Percentiles rank a stretch among this genome's conserved stretches.
Conservation (phyloP, 306 rosid genomes). For the Dalbergia cochinchinensis region DNA sequence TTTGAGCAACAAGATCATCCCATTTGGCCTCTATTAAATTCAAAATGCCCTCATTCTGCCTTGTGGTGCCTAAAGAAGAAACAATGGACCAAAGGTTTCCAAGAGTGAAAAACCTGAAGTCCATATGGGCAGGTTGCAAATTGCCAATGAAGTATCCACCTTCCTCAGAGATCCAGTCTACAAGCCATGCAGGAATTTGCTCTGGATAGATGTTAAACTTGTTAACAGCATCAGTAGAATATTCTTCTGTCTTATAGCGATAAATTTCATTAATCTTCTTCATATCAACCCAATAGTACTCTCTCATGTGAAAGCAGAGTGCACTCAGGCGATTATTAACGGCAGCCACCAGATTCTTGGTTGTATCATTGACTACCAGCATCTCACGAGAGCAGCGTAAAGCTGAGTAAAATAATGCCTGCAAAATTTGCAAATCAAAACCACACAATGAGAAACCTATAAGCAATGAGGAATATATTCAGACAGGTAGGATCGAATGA, state of each 20-base stretch:
- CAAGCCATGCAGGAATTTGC: slow-evolving; percentile 96
- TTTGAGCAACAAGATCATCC: slow-evolving; percentile 86
- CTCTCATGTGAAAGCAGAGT: slow-evolving; percentile 90
- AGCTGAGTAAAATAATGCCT: slow-evolving; percentile 93
- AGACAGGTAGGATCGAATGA: slow-evolving; percentile 7
- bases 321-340: slow-evolving; percentile 86
- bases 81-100: slow-evolving; percentile 95
- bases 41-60: slow-evolving; percentile 75
- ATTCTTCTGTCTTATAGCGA: slow-evolving; percentile 94
- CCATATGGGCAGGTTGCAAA: slow-evolving; percentile 97
- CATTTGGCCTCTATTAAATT: slow-evolving; percentile 85
- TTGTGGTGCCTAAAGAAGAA: slow-evolving; percentile 78
- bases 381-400: slow-evolving; percentile 86
- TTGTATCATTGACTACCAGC: slow-evolving; percentile 76
- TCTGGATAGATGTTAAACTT: slow-evolving; percentile 97
- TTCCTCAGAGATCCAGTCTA: slow-evolving; percentile 89
- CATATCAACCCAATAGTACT: slow-evolving; percentile 90
- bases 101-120: slow-evolving; percentile 87
- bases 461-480: slow-evolving; percentile 32
- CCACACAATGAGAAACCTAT: slow-evolving; percentile 20
- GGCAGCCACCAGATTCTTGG: slow-evolving; percentile 80
- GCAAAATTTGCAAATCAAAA: slow-evolving; percentile 42
- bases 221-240: slow-evolving; percentile 87
- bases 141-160: slow-evolving; percentile 95
- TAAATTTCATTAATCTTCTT: slow-evolving; percentile 91